Conservation (phyloP, 2,329 filamentous ascomycete genomes). For the Fusarium euwallaceae region DNA sequence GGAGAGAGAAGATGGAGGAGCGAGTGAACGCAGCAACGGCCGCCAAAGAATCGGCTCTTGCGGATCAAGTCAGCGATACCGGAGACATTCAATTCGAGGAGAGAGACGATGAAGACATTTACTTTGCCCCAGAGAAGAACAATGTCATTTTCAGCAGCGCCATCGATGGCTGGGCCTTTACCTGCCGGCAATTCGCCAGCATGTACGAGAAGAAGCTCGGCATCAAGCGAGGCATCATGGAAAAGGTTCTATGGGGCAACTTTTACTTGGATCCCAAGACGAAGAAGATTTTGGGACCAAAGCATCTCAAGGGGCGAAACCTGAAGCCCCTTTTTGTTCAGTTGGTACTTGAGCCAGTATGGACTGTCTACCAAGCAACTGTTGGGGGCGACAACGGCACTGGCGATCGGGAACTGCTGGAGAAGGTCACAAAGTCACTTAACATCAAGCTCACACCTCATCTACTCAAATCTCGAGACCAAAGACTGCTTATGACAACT, state of each 20-base stretch:
- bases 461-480: constrained; percentile 84
- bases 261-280: constrained; percentile 98
- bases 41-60: constrained; percentile 65
- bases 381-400: constrained; percentile 84
- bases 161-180: constrained; percentile 99
- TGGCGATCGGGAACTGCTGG: constrained; percentile 84
- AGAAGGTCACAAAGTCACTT: constrained; percentile 95
- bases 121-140: constrained; percentile 97
- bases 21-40: constrained; percentile 79
- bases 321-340: constrained; percentile 99
- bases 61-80: constrained; percentile 65
- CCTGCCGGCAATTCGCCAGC: constrained; percentile 90
- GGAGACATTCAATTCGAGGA: constrained; percentile 84
- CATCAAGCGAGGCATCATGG: constrained; percentile 87
- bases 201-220: constrained; percentile 97
- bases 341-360: constrained; percentile 93
- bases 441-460: constrained; percentile 88
- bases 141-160: constrained; percentile 99
- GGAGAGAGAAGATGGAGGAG: constrained; percentile 93
- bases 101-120: constrained; percentile 94
- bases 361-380: constrained; percentile 95
- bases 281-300: constrained; percentile 89
- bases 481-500: constrained; percentile 84
- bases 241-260: constrained; percentile 97
- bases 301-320: constrained; percentile 91